Evolutionary conservation across 352 stramenopile genomes (phyloP), one percentile per base, ranked within the genome.

Genomic region (Phytophthora foliorum): DNA sequence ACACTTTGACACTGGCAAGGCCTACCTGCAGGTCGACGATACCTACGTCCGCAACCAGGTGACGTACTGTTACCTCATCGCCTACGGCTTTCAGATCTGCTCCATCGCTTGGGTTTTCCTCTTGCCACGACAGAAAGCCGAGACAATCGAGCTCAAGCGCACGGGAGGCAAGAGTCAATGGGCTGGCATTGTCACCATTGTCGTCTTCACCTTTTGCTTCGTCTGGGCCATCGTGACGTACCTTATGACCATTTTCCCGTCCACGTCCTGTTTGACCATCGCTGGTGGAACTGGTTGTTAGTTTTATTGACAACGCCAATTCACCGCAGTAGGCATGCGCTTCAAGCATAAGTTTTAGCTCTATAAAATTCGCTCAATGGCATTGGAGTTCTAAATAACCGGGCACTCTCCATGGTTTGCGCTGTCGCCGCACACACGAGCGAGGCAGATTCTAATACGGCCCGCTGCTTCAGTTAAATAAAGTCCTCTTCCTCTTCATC

Each of bases 401-500:
- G 32, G 36, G 14, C 10, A 29, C 27, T 17, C 41, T 62, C 29
- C 39, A 24, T 56, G 44, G 25, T 41, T 56, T 16, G 6, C 19
- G 17, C 27, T 13, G 9, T 31, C 34, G 21, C 7, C 38, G 17
- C 38, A 17, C 50, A 45, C 29, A 57, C 25, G 14, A 57, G 19
- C 21, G 16, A 21, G 29, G 19, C 31, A 57, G 44, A 13, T 64
- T 34, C 29, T 57, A 55, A 25, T 63, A 38, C 21, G 16, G n/a
- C 29, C 48, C 19, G 39, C 34, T 24, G 25, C 42, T 67, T 19
- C 42, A 59, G 50, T 78, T 90, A 90, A 82, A 90, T 89, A 86
- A 91, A 91, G 72, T 74, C 57, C 32, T 73, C 69, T 66, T 91
- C 81, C 49, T 87, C 82, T 61, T 88, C 82, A 16, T 88, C 73